Evolutionary conservation across 805 yeast genomes (phyloP), one percentile per base, ranked within the genome.

Genomic region (Torulaspora microellipsoides): DNA sequence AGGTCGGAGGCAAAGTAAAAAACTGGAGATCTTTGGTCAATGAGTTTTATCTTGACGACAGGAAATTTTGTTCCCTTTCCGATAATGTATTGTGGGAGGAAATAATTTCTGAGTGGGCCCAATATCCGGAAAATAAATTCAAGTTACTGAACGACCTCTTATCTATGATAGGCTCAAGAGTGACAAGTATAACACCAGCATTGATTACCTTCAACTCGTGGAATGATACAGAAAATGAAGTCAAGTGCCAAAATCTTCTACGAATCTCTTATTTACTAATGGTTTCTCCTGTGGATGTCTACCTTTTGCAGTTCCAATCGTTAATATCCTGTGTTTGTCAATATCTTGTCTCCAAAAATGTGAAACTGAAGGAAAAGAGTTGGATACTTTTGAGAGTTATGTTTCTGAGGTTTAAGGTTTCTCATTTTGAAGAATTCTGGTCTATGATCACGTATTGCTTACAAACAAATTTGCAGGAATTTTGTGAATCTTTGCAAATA

Each of bases 371-470:
- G 27, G 49, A 61, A 2, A 53, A 51, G 8, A 52, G 75, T 45
- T 77, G 79, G 52, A 54, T 76, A 8, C 65, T 87, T 25, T 56
- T 91, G 33, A 71, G 98, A 41, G 83, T 81, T 0, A 62, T 89
- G 9, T 61, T 83, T 2, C 57, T 88, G 49, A 76, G 74, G 47
- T 83, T 81, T 47, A 76, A 81, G 17, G 80, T 78, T 34, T 64
- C 77, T 14, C 89, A 85, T 56, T 68, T 90, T 37, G 66, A 76
- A 9, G 78, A 85, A 9, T 68, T 78, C 43, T 89, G 96, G 95
- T 73, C 82, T 2, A 58, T 77, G 29, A 71, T 89, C 10, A 73
- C 78, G 29, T 81, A 83, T 29, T 78, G 78, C 43, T 61, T 91
- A 44, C 80, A 78, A 42, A 61, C 57, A 12, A 55, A 56, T 33